phyloP scores from a whole-genome alignment of 257 asterid genomes.

The Pogostemon cablin region DNA sequence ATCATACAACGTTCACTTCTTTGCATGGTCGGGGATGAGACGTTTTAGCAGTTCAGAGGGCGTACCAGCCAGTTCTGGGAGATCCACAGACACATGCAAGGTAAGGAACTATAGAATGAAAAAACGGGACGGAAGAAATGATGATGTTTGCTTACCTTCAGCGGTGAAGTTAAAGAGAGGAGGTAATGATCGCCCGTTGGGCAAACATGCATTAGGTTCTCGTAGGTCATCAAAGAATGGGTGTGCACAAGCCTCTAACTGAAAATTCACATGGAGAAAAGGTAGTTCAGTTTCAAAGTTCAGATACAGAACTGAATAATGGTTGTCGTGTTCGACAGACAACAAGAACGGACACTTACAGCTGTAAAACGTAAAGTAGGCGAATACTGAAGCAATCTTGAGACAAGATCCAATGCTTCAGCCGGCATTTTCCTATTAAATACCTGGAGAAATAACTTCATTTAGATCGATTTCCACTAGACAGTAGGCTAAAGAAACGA shows the following conservation, averaged over 20 bases:
- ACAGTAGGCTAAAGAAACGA: too few relatives aligned
- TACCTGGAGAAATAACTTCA: conserved; percentile 40
- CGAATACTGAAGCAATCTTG: conserved; percentile 60
- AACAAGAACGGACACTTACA: conserved; percentile 33
- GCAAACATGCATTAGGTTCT: conserved; percentile 68
- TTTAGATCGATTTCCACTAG: conserved; percentile 1
- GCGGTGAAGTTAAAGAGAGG: conserved; percentile 80
- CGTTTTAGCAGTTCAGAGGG: conserved; percentile 54
- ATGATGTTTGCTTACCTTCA: conserved; percentile 52
- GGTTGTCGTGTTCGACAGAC: not conserved
- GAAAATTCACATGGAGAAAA: conserved; percentile 20
- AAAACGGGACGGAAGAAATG: not conserved
- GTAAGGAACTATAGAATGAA: not conserved
- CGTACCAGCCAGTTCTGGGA: conserved; percentile 50
- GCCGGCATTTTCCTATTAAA: conserved; percentile 48
- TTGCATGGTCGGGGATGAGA: conserved; percentile 51
- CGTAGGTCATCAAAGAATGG: conserved; percentile 85
- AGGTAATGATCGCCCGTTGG: conserved; percentile 75
- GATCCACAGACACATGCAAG: not conserved
- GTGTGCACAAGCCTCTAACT: conserved; percentile 98
- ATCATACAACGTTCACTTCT: conserved; percentile 33
- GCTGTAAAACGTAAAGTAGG: conserved; percentile 55
- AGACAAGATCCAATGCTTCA: conserved; percentile 54
- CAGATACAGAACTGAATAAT: conserved; percentile 1
- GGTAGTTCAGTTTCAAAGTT: not conserved